Percentiles rank a stretch among this genome's conserved stretches.
phyloP scores from a whole-genome alignment of 768 basidiomycete species.

The Tephrocybe sp. region DNA sequence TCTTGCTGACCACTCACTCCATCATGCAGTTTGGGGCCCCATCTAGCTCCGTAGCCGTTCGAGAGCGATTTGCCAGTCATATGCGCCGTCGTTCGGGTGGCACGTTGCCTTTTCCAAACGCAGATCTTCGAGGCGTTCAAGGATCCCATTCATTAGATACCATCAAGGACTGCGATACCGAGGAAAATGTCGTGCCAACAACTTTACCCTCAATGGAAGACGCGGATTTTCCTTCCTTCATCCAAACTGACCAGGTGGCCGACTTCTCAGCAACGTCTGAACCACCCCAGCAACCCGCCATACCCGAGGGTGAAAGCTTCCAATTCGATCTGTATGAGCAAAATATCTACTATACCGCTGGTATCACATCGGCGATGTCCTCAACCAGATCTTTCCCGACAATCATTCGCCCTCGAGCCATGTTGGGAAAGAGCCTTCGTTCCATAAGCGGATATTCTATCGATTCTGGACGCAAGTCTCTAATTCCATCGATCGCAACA shows the following conservation, averaged over 20 bases:
- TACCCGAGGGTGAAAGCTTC: too few species aligned
- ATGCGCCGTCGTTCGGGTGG: slow-evolving; percentile 15
- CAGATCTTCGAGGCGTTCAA: background rate
- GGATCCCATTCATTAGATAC: background rate
- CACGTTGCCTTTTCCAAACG: background rate
- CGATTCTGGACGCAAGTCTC: slow-evolving; percentile 25
- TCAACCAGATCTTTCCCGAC: slow-evolving; percentile 2
- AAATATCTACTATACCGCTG: too few species aligned
- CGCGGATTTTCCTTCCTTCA: too few species aligned
- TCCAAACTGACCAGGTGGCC: too few species aligned
- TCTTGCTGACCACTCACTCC: background rate
- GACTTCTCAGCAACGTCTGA: too few species aligned
- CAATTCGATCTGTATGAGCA: too few species aligned
- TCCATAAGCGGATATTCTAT: slow-evolving; percentile 15
- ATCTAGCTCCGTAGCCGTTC: background rate
- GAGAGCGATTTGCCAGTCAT: background rate
- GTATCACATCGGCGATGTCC: slow-evolving; percentile 4
- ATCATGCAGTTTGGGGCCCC: slow-evolving; percentile 10
- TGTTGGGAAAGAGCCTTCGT: slow-evolving; percentile 14
- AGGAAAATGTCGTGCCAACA: background rate
- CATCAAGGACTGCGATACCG: slow-evolving; percentile 4
- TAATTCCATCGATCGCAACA: slow-evolving; percentile 29
- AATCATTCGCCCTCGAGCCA: slow-evolving; percentile 14
- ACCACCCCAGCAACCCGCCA: too few species aligned
- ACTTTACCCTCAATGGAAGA: background rate